Base-by-base conservation (phyloP, 2,329 filamentous ascomycete species). In the Neonectria punicea region DNA sequence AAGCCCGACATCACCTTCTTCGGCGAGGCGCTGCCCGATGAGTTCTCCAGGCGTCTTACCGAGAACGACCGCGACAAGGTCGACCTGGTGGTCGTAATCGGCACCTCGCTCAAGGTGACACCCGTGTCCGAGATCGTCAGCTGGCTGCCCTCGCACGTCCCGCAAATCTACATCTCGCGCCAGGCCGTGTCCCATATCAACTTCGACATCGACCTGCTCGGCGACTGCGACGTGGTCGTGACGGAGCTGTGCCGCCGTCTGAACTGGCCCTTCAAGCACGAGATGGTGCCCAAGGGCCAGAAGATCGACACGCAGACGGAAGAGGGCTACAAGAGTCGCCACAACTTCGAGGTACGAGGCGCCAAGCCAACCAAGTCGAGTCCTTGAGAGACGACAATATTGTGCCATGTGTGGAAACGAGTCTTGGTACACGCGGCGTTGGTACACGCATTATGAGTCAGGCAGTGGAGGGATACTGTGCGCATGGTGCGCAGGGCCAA, bases 1-100 rank as follows among this genome's bases (percentile, higher is more conserved):
- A 97, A 92, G 85, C 96, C 96, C 9, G 95, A 98, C 81, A 98
- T 99, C 76, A 98, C 93, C 51, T 98, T 99, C 83, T 98, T 98
- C 75, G 95, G 95, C 71, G 96, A 99, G 81, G 86, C 90, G 55
- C 89, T 99, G 1, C 94, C 95, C 0, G 89, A 93, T 72, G 87
- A 89, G 70, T 99, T 99, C 80, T 92, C 92, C 62, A 84, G 88
- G 54, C 91, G 94, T 8, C 87, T 98, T 14, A 89, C 92, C n/a
- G 86, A 93, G 65, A 87, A 93, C 72, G 96, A 99, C 79, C 89
- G 89, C 64, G 88, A 93, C 68, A 84, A 87, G 62, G 93, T 92
- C 1, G 96, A 99, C 77, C 86, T 99, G 16, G 92, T 98, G 70
- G 90, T 99, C 70, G 94, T 98, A 70, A 98, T 99, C 74, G 96